Conservation (phyloP, 2,329 filamentous ascomycete species). For the Hymenoscyphus infarciens region DNA sequence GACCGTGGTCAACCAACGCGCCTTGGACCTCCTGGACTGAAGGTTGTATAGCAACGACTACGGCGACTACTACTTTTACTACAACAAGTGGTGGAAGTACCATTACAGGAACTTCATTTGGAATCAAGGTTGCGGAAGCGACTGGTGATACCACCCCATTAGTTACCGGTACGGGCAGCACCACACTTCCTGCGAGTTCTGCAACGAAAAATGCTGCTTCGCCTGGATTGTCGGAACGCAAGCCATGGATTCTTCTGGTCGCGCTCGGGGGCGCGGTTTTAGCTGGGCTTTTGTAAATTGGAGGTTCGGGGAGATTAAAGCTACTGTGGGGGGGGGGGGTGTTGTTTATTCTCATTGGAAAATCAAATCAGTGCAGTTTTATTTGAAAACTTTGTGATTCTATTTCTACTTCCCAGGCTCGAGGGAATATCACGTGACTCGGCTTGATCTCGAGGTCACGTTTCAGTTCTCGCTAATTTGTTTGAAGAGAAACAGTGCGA, state of each 20-base stretch:
- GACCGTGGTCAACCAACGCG: slow-evolving; percentile 14
- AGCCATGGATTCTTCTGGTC: background rate
- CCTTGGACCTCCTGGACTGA: slow-evolving; percentile 18
- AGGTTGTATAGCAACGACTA: slow-evolving; percentile 16
- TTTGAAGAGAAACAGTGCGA: no score
- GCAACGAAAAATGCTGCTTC: background rate
- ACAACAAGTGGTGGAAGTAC: slow-evolving; percentile 11
- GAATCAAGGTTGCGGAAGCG: slow-evolving; percentile 15
- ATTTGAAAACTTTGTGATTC: no score
- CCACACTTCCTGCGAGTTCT: background rate
- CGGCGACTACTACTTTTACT: slow-evolving; percentile 10
- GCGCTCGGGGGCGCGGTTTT: background rate
- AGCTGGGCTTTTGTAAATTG: background rate
- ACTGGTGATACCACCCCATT: background rate
- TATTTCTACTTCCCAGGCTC: no score
- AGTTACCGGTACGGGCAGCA: background rate
- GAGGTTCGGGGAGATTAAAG: background rate
- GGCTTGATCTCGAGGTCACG: no score
- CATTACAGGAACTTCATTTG: slow-evolving; percentile 12
- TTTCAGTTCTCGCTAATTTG: no score
- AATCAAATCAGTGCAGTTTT: no score
- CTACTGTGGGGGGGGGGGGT: no score
- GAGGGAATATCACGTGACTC: no score
- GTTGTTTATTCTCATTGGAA: no score
- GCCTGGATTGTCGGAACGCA: background rate